phyloP scores from a whole-genome alignment of 768 basidiomycete species.

The Tulasnella sp. region DNA sequence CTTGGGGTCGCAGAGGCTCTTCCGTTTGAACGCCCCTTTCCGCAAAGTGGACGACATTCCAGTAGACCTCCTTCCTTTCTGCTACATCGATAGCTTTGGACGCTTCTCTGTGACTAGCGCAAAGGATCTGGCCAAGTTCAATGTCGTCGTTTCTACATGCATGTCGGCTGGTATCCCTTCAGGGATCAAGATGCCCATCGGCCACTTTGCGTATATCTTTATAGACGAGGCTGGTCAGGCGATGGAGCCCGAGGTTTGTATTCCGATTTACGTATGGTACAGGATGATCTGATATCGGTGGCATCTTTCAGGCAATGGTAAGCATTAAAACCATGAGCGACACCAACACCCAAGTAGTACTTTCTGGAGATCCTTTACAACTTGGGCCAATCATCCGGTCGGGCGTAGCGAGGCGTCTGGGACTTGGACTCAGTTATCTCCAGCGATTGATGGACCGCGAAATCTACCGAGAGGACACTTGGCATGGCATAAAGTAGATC shows the following conservation, averaged over 20 bases:
- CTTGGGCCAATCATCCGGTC: conserved; percentile 59
- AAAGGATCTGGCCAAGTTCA: conserved; percentile 31
- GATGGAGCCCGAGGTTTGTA: conserved; percentile 44
- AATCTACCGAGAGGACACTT: conserved; percentile 18
- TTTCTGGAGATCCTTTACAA: conserved; percentile 62
- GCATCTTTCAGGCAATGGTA: conserved; percentile 32
- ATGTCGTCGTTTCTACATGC: conserved; percentile 54
- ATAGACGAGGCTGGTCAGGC: conserved; percentile 66
- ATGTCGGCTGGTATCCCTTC: conserved; percentile 46
- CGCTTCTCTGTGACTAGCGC: conserved; percentile 36
- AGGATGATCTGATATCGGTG: not conserved
- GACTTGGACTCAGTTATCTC: conserved; percentile 48
- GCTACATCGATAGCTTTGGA: conserved; percentile 31
- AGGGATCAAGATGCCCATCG: conserved; percentile 45
- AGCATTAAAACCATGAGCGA: conserved; percentile 49
- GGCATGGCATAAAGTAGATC: conserved; percentile 18
- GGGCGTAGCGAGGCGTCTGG: conserved; percentile 41
- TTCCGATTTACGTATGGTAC: not conserved
- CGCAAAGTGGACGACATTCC: conserved; percentile 29
- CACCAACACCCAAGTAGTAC: conserved; percentile 41
- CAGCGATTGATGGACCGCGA: conserved; percentile 45
- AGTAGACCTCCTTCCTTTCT: conserved; percentile 31
- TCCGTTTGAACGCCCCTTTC: conserved; percentile 19
- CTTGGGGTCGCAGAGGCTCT: conserved; percentile 9
- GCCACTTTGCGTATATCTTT: conserved; percentile 58